Evolutionary conservation across 108 stramenopile species (phyloP).

Genomic region (Aureococcus anophagefferens): DNA sequence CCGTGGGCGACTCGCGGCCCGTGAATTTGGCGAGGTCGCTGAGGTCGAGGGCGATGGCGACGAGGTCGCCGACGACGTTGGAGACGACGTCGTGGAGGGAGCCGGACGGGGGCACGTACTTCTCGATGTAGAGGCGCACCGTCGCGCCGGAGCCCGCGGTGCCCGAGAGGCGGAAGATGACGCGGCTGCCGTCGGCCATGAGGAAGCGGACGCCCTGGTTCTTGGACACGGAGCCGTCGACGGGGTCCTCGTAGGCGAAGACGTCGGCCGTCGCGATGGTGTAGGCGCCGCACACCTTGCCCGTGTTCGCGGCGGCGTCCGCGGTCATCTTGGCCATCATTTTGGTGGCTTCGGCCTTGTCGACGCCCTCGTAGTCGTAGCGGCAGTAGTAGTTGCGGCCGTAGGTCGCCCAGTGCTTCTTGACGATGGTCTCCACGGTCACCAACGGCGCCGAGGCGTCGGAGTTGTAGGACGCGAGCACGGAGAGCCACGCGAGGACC

Average conservation of each 20-base stretch:
- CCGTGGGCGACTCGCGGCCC: constrained; percentile 88
- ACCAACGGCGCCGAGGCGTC: constrained; percentile 66
- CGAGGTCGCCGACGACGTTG: constrained; percentile 68
- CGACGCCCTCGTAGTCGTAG: constrained; percentile 96
- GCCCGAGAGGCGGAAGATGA: constrained; percentile 96
- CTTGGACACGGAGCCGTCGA: constrained; percentile 80
- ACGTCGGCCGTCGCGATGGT: constrained; percentile 82
- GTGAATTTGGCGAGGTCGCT: constrained; percentile 76
- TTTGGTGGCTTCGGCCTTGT: constrained; percentile 60
- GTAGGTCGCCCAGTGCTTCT: constrained; percentile 84
- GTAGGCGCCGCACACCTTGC: constrained; percentile 61
- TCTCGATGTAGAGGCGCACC: constrained; percentile 97
- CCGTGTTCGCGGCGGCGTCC: constrained; percentile 53
- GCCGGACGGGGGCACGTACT: constrained; percentile 69
- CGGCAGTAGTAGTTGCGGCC: constrained; percentile 98
- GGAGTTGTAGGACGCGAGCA: constrained; percentile 82
- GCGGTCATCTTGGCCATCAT: constrained; percentile 92
- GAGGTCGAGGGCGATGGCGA: constrained; percentile 74
- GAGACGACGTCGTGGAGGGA: constrained; percentile 62
- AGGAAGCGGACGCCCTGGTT: constrained; percentile 90
- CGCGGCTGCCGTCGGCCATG: constrained; percentile 84
- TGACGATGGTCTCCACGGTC: constrained; percentile 88
- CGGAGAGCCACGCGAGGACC: constrained; percentile 92
- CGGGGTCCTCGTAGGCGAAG: constrained; percentile 92
- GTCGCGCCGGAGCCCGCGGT: constrained; percentile 98